Evolutionary conservation across 768 basidiomycete genomes (phyloP).

Genomic region (Lactarius tabidus): DNA sequence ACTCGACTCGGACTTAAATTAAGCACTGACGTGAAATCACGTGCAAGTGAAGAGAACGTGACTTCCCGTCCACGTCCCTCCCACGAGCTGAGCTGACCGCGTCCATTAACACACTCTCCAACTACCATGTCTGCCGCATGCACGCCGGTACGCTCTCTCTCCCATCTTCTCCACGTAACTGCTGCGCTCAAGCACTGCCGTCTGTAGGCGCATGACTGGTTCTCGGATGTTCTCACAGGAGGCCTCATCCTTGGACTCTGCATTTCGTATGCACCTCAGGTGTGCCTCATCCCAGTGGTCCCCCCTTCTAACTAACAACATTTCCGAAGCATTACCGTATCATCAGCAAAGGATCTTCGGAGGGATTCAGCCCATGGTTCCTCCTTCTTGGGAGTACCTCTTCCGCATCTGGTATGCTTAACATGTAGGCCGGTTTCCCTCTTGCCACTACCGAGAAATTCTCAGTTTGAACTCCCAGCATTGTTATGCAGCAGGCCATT

Average conservation of each 20-base stretch:
- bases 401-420: slow-evolving; percentile 76
- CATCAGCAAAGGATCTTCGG: slow-evolving; percentile 68
- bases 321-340: slow-evolving; percentile 69
- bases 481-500: slow-evolving; percentile 80
- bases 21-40: slow-evolving; percentile 16
- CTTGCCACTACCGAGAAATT: slow-evolving; percentile 5
- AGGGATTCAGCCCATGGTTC: slow-evolving; percentile 92
- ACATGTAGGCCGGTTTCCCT: slow-evolving; percentile 52
- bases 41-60: slow-evolving; percentile 2
- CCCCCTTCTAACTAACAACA: neutral
- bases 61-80: slow-evolving; percentile 4
- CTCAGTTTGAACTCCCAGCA: slow-evolving; percentile 41
- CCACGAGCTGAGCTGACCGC: neutral
- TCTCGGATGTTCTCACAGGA: slow-evolving; percentile 23
- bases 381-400: slow-evolving; percentile 85
- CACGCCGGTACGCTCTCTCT: slow-evolving; percentile 11
- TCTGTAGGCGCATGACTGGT: slow-evolving; percentile 25
- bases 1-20: neutral
- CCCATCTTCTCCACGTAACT: neutral
- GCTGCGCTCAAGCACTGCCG: slow-evolving; percentile 4
- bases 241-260: slow-evolving; percentile 26
- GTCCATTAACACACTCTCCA: neutral
- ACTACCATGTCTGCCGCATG: slow-evolving; percentile 23
- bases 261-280: slow-evolving; percentile 28
- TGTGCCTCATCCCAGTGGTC: neutral